Base-by-base conservation (phyloP, 1,284 basidiomycete species). In the Cerrena zonata region DNA sequence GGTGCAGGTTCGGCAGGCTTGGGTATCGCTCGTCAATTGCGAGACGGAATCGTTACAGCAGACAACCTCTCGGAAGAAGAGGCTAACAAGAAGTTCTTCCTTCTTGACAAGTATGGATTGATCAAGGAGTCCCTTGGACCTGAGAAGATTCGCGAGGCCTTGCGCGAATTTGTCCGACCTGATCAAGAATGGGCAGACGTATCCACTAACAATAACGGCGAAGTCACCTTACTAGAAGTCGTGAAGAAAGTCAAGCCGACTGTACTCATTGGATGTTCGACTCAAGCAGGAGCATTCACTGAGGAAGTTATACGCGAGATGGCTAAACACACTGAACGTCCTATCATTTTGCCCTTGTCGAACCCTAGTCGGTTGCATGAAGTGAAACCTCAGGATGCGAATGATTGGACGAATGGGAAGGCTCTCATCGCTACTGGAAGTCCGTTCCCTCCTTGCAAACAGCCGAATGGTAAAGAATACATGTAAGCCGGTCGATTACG, bases 1-100 rank as follows among this genome's bases (percentile, higher is more conserved):
- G 90, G 91, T 19, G 86, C 88, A 0, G 91, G 90, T 2, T 84
- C 86, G 0, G 90, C 91, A 1, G 91, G 91, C 1, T 76, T 91
- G 54, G 91, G 91, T 23, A 90, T 94, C 55, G 69, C 81, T 0
- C 70, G 70, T 45, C 84, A 88, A 65, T 62, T 94, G 48, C 80
- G 86, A 21, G 87, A 90, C 58, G 90, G 88, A 2, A 84, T 93
- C 56, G 74, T 86, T 47, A 65, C 79, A 44, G 70, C 80, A 11
- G 82, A 89, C 61, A 68, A 73, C 1, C 55, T 86, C n/a, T 64
- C 75, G 15, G 60, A 63, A 7, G 75, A 78, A 19, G 79, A 86
- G 46, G 88, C 87, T 1, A 82, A 78, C 55, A 65, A 68, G 37
- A 67, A 69, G 30, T 91, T 92, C 68, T 91, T 77, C 71, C 72